Evolutionary conservation across 306 rosid species (phyloP), one percentile per base, ranked within the genome.

Genomic region (Vicia sativa): DNA sequence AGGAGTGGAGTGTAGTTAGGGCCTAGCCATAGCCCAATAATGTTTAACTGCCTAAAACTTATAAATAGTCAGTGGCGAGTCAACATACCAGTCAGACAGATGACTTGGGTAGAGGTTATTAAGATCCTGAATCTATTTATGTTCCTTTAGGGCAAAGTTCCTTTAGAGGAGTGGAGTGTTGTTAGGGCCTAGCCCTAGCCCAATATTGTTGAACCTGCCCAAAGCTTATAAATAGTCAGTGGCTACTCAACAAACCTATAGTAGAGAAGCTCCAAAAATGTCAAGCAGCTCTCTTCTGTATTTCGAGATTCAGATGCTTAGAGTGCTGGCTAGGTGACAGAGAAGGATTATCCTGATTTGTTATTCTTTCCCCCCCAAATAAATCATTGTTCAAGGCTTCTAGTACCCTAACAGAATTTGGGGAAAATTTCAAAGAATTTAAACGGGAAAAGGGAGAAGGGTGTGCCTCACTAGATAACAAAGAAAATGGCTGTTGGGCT

Each of bases 111-210:
- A 57, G 39, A 56, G 11, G 11, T 56, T 56, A 56, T 19, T 31
- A 56, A 28, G 62, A 29, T n/a, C 41, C 16, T 0, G 21, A 29
- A 31, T 56, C 21, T 28, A 29, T 56, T 56, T 56, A 56, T 29
- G 41, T n/a, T 12, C 38, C 62, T 13, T 13, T 19, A 56, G 21
- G 62, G 34, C 39, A 56, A 7, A 18, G 41, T 56, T 56, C 41
- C 62, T 56, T 56, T 56, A 21, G 62, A 56, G 62, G 62, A 28
- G 5, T 31, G 21, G 38, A 56, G 62, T 56, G 5, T 29, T 13
- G 41, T 28, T 28, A 29, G 39, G 41, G 13, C 28, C 28, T 25
- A 25, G 28, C 28, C 37, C 31, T 13, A 54, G 60, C 7, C 42
- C 42, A 2, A 57, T 57, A 29, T 10, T 57, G 62, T 57, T 57